Base-by-base conservation (phyloP, 768 basidiomycete genomes). In the Pleurotus citrinopileatus region DNA sequence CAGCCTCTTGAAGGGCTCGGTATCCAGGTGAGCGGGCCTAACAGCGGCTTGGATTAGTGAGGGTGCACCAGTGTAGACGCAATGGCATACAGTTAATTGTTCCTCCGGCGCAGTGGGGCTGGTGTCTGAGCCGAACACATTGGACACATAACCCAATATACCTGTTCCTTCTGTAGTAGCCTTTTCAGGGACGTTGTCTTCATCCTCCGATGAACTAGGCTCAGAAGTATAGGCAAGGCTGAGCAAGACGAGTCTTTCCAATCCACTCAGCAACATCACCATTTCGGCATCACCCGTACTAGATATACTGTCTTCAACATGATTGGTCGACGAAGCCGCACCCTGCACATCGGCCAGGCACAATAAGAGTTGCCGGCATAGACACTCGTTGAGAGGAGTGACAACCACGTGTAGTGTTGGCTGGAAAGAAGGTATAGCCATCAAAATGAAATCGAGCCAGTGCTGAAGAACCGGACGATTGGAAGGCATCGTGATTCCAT, bases 391-490 rank as follows among this genome's bases (percentile, higher is more conserved):
- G 25, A 98, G 74, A 2, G 93, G 87, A 2, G 80, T 72, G 20
- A 96, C 74, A 29, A 86, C 77, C 8, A 78, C 73, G 48, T 86
- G 82, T 1, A 91, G 72, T 2, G 81, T 73, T 17, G 85, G 84
- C 55, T 89, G 87, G 63, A 94, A 91, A 60, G 93, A 91, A 3
- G 92, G 86, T 15, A 95, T 72, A 1, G 93, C 91, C 85, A 91
- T 91, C 52, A 96, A 79, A 55, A 98, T 78, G 66, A 99, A 98
- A 65, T 98, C 96, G 23, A 98, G 77, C 96, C 96, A 98, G 61
- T 97, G 92, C 63, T 97, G 95, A 26, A 96, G 67, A 22, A 96
- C 80, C 1, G 92, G 79, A 25, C 86, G 82, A 69, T 96, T 97
- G 26, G 78, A 69, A 8, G 77, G 71, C 3, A 74, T 66, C 9